Evolutionary conservation across 805 yeast genomes (phyloP), one percentile per base, ranked within the genome.

Genomic region (Candida stauntonica): DNA sequence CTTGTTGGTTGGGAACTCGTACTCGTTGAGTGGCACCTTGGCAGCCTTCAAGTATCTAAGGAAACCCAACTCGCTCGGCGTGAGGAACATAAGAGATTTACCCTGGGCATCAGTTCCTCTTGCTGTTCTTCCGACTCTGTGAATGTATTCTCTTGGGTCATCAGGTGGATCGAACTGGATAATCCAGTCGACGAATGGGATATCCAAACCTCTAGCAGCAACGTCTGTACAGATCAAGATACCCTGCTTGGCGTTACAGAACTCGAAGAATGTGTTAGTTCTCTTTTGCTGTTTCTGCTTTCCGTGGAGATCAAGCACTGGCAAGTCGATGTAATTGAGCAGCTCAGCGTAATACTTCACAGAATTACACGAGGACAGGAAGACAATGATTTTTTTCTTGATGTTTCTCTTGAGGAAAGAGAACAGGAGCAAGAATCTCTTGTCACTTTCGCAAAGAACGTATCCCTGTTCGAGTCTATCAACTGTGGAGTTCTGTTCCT

Each of bases 111-210:
- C 59, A 11, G 83, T 77, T 48, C 95, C 95, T 71, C 99, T 82
- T 26, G 99, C 99, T 19, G 99, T 93, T 72, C 99, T 82, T 50
- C 99, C 99, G 26, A 93, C 99, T 65, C 99, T 80, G 68, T 93
- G 99, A 52, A 93, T 93, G 63, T 93, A 93, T 66, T 93, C 98
- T 68, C 98, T 81, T 65, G 99, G 99, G 67, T 93, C 99, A 81
- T 93, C 99, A 62, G 99, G 99, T 39, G 99, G 99, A 63, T 93
- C 99, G 58, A 87, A 93, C 70, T 93, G 99, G 49, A 93, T 84
- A 57, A 93, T 93, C 99, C 99, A 93, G 68, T 94, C 99, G 39
- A 93, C 99, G 20, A 94, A 82, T 38, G 99, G 99, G 52, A 93
- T 93, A 70, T 93, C 99, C 50, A 93, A 77, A 17, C 99, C 99